Conservation (phyloP, 345 rosid species). For the Citrus sp. region DNA sequence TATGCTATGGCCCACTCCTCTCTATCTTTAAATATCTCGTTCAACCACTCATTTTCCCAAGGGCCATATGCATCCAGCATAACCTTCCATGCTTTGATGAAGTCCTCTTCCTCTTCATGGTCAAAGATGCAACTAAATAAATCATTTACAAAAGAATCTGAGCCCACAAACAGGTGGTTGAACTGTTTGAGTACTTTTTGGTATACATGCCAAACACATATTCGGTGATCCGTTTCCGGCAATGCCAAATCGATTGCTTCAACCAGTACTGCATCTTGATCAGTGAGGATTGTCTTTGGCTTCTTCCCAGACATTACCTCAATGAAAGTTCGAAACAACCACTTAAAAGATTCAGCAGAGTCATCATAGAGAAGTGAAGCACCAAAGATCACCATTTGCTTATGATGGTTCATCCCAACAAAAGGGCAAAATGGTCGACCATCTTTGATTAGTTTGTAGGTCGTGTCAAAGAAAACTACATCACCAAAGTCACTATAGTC, state of each 20-base stretch:
- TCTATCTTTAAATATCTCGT: constrained; percentile 22
- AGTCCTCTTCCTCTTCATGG: constrained; percentile 29
- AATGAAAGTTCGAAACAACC: constrained; percentile 32
- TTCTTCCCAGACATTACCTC: constrained; percentile 29
- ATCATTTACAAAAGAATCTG: constrained; percentile 21
- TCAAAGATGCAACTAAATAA: constrained; percentile 29
- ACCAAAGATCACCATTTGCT: constrained; percentile 34
- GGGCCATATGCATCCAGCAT: constrained; percentile 26
- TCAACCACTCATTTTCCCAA: constrained; percentile 29
- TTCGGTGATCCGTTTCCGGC: constrained; percentile 18
- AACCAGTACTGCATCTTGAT: constrained; percentile 26
- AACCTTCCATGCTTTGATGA: constrained; percentile 28
- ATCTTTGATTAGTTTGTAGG: constrained; percentile 22
- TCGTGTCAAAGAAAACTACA: constrained; percentile 34
- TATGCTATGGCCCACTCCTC: constrained; percentile 37
- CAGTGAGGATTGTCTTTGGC: constrained; percentile 29
- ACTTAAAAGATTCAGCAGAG: constrained; percentile 30
- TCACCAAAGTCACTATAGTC: constrained; percentile 36
- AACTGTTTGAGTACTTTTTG: constrained; percentile 27
- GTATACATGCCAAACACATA: constrained; percentile 37
- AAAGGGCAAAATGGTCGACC: constrained; percentile 24
- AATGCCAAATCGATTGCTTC: constrained; percentile 22
- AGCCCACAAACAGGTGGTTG: constrained; percentile 22
- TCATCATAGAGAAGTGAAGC: constrained; percentile 34
- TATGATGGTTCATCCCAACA: constrained; percentile 40